These are phyloP conservation scores for Isabelozyma gotoi DNA, from an alignment of 805 yeast species.

Conservation along the genomic window DNA sequence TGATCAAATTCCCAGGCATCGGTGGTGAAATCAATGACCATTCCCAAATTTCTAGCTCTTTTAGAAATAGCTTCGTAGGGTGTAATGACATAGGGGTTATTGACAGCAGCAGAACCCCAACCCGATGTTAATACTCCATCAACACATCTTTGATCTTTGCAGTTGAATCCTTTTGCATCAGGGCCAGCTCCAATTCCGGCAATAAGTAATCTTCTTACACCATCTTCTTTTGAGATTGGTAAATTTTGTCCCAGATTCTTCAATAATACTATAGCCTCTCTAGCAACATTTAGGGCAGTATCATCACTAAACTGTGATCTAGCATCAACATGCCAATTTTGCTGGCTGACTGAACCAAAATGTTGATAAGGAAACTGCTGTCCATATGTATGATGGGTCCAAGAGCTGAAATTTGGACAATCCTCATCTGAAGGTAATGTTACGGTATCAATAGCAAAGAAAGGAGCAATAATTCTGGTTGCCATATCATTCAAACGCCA, in stretches of 20 bases:
- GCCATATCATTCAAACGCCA: constrained; percentile 62
- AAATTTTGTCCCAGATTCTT: constrained; percentile 52
- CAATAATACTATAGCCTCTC: constrained; percentile 56
- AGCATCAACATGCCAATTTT: constrained; percentile 57
- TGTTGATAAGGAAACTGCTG: constrained; percentile 54
- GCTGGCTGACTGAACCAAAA: constrained; percentile 52
- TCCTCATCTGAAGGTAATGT: constrained; percentile 40
- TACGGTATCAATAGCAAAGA: constrained; percentile 43
- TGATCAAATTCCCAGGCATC: constrained; percentile 48
- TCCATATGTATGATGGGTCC: constrained; percentile 58
- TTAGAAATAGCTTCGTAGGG: constrained; percentile 56
- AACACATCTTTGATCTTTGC: constrained; percentile 51
- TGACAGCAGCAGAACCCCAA: constrained; percentile 66
- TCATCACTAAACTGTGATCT: constrained; percentile 47
- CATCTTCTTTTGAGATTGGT: constrained; percentile 49
- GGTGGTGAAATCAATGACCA: constrained; percentile 43
- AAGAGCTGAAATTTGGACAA: constrained; percentile 55
- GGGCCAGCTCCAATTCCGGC: constrained; percentile 56
- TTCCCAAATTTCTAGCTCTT: constrained; percentile 45
- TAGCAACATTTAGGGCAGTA: constrained; percentile 52
- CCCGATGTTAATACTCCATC: constrained; percentile 59
- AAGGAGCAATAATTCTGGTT: constrained; percentile 56
- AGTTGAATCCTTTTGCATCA: constrained; percentile 51
- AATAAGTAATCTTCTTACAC: constrained; percentile 40
- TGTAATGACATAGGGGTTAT: constrained; percentile 55